A percentile compares a stretch with the other conserved stretches of the same genome.
Evolutionary conservation across 148 eudicot species (phyloP).

Genomic region (Gaultheria prostrata): DNA sequence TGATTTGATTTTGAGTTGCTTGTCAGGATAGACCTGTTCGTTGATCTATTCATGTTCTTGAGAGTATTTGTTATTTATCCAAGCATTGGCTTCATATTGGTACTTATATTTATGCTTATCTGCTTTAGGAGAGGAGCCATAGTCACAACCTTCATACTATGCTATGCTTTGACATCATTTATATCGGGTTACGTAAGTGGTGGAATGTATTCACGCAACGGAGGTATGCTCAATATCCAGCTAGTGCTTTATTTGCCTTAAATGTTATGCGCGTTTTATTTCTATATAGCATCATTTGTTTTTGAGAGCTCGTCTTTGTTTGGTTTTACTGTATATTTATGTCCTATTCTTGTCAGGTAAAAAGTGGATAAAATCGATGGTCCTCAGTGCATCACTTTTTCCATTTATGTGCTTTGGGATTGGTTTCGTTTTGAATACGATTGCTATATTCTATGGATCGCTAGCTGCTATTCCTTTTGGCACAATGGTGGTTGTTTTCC

Average conservation of each 20-base stretch:
- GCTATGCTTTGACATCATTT: conserved; percentile 87
- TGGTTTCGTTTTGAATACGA: conserved; percentile 69
- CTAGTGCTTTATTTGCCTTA: not conserved
- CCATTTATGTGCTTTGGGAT: conserved; percentile 85
- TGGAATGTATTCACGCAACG: conserved; percentile 83
- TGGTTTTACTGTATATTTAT: not conserved
- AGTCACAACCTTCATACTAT: conserved; percentile 72
- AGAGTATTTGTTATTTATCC: not conserved
- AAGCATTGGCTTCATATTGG: conserved; percentile 24
- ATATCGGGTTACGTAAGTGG: conserved; percentile 89
- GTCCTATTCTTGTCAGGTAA: conserved; percentile 52
- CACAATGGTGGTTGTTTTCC: conserved; percentile 72
- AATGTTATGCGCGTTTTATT: not conserved
- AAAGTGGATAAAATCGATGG: conserved; percentile 79
- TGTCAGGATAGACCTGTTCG: not conserved
- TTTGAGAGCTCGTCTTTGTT: not conserved
- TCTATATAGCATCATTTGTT: not conserved
- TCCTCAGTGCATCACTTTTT: conserved; percentile 77
- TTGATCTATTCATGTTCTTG: not conserved
- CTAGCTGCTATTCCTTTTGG: conserved; percentile 89
- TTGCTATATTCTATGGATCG: conserved; percentile 83
- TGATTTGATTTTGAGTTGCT: not conserved
- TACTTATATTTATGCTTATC: conserved; percentile 13
- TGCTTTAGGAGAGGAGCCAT: conserved; percentile 83
- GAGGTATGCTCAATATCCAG: conserved; percentile 42